These are phyloP conservation scores for Camillea tinctor DNA, from an alignment of 2,329 filamentous ascomycete genomes.

Conservation along the genomic window DNA sequence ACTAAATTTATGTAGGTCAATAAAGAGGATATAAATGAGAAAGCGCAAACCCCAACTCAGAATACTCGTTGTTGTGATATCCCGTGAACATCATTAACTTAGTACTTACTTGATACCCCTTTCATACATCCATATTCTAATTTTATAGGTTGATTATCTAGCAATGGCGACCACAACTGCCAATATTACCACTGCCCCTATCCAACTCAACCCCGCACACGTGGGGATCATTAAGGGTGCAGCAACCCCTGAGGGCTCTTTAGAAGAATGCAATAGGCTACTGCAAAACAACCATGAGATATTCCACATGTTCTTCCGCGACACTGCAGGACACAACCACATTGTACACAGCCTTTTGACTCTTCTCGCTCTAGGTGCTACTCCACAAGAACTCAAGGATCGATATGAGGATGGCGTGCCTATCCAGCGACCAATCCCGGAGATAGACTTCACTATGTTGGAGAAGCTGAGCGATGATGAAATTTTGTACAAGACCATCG, in stretches of 20 bases:
- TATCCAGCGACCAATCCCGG: conserved; percentile 27
- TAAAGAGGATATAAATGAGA: not conserved
- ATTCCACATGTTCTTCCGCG: conserved; percentile 33
- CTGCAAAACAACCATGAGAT: conserved; percentile 32
- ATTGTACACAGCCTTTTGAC: conserved; percentile 33
- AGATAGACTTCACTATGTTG: conserved; percentile 18
- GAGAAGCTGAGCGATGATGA: conserved; percentile 15
- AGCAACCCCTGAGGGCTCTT: conserved; percentile 1
- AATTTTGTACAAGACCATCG: conserved; percentile 24
- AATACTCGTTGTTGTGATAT: not conserved
- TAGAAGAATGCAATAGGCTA: conserved; percentile 22
- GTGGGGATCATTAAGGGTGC: not conserved
- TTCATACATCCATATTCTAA: not conserved
- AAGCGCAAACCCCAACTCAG: not conserved
- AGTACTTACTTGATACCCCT: not conserved
- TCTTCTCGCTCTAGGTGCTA: conserved; percentile 28
- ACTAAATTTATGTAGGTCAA: not conserved
- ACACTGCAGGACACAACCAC: conserved; percentile 31
- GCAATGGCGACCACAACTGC: not conserved
- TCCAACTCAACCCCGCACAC: conserved; percentile 2
- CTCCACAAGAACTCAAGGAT: conserved; percentile 22
- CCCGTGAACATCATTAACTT: not conserved
- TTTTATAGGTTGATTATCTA: not conserved
- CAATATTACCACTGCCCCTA: not conserved
- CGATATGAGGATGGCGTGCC: conserved; percentile 26